A percentile compares a stretch with the other conserved stretches of the same genome.
Evolutionary conservation across 1,139 yeast genomes (phyloP).

Genomic region (Hemisphaericaspora xylanilytica): DNA sequence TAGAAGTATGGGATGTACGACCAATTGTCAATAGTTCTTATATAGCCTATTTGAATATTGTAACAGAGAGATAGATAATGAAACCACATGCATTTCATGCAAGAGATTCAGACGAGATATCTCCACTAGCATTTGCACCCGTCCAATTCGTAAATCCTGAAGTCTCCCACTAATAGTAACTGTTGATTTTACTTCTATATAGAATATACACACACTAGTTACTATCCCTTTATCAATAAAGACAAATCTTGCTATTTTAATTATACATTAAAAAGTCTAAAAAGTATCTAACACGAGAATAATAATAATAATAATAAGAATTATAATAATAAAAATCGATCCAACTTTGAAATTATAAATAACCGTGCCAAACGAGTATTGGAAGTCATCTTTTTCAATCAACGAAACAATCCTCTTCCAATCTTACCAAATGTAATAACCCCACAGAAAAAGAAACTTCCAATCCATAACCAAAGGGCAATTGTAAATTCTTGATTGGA

Average conservation of each 20-base stretch:
- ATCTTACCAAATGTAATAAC: conserved; percentile 67
- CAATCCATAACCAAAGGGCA: conserved; percentile 50
- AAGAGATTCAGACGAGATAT: too few relatives aligned
- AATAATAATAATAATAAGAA: too few relatives aligned
- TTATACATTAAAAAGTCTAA: background rate
- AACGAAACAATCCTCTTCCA: conserved; percentile 53
- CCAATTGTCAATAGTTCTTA: too few relatives aligned
- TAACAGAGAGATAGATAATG: too few relatives aligned
- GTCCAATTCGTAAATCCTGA: too few relatives aligned
- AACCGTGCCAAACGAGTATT: background rate
- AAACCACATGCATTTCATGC: too few relatives aligned
- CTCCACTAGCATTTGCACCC: too few relatives aligned
- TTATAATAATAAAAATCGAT: too few relatives aligned
- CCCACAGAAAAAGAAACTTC: conserved; percentile 67
- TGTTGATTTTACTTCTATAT: too few relatives aligned
- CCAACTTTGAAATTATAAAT: background rate
- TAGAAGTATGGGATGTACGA: too few relatives aligned
- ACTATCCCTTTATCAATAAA: background rate
- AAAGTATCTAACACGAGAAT: background rate
- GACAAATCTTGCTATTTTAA: background rate
- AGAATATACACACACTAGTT: background rate
- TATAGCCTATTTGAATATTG: too few relatives aligned
- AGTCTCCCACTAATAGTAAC: too few relatives aligned
- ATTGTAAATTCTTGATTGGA: conserved; percentile 24
- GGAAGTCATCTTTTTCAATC: background rate